Evolutionary conservation across 2,329 filamentous ascomycete species (phyloP).

Genomic region (Sclerotinia minor): DNA sequence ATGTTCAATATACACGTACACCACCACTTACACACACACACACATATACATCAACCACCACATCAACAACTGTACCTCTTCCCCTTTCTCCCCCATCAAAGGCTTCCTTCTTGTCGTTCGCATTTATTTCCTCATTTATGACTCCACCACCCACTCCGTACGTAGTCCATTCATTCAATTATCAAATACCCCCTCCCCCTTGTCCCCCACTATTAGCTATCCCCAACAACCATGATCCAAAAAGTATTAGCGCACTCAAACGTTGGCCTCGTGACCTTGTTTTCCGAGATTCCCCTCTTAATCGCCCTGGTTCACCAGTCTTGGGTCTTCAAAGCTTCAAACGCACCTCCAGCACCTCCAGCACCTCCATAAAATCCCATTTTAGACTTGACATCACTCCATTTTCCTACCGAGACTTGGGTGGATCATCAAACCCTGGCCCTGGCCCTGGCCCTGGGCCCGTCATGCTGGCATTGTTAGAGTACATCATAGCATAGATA

Average conservation of each 20-base stretch:
- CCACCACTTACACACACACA: background rate
- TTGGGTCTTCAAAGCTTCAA: background rate
- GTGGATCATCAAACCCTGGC: background rate
- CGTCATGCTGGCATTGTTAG: background rate
- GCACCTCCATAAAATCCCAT: background rate
- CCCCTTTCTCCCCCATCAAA: background rate
- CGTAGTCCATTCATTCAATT: background rate
- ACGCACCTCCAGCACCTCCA: background rate
- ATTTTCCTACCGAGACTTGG: background rate
- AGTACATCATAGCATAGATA: too few species aligned
- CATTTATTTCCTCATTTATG: background rate
- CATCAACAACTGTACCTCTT: background rate
- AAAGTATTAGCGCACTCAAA: background rate
- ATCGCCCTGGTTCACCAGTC: background rate
- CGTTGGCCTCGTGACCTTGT: slow-evolving; percentile 19
- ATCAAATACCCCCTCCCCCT: background rate
- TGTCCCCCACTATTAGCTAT: background rate
- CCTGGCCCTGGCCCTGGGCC: too few species aligned
- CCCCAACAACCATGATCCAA: background rate
- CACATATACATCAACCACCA: background rate
- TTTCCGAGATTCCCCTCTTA: slow-evolving; percentile 9
- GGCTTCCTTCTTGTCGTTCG: background rate
- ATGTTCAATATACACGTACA: background rate
- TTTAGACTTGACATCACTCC: background rate
- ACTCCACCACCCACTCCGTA: background rate